A percentile compares a stretch with the other conserved stretches of the same genome.
These are phyloP conservation scores for Amylostereum areolatum DNA, from an alignment of 1,284 basidiomycete species.

Conservation along the genomic window DNA sequence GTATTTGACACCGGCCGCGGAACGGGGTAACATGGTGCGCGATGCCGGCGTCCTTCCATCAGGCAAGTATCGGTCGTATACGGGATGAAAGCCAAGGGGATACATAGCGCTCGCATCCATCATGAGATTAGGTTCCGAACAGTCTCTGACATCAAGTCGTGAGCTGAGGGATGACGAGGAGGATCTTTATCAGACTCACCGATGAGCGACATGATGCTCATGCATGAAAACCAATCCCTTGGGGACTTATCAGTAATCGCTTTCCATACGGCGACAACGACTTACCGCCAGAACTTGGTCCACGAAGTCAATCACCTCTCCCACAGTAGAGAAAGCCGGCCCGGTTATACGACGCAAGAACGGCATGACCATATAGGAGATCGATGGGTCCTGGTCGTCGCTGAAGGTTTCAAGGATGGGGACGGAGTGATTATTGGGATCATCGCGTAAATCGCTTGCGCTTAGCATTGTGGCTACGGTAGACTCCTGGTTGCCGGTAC, in stretches of 20 bases:
- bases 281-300: conserved; percentile 20
- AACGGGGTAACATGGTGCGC: conserved; percentile 5
- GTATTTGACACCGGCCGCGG: conserved; percentile 15
- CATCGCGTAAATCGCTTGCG: conserved; percentile 3
- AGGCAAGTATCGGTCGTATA: conserved; percentile 2
- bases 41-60: conserved; percentile 9
- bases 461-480: neutral
- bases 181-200: neutral
- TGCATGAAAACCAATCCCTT: conserved; percentile 9
- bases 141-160: conserved; percentile 15
- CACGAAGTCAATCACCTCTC: conserved; percentile 21
- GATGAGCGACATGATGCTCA: conserved; percentile 3
- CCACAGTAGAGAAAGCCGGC: conserved; percentile 17
- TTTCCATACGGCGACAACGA: neutral
- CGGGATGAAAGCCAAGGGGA: conserved; percentile 21
- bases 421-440: conserved; percentile 21
- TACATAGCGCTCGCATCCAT: conserved; percentile 22
- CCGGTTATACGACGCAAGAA: conserved; percentile 13
- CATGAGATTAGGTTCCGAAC: conserved; percentile 21
- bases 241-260: neutral
- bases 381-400: conserved; percentile 9
- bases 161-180: neutral
- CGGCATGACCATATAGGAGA: conserved; percentile 20
- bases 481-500: neutral
- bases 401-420: conserved; percentile 19